A percentile compares a stretch with the other conserved stretches of the same genome.
These are phyloP conservation scores for Lodderomyces theae DNA, from an alignment of 1,139 yeast genomes.

Conservation along the genomic window DNA sequence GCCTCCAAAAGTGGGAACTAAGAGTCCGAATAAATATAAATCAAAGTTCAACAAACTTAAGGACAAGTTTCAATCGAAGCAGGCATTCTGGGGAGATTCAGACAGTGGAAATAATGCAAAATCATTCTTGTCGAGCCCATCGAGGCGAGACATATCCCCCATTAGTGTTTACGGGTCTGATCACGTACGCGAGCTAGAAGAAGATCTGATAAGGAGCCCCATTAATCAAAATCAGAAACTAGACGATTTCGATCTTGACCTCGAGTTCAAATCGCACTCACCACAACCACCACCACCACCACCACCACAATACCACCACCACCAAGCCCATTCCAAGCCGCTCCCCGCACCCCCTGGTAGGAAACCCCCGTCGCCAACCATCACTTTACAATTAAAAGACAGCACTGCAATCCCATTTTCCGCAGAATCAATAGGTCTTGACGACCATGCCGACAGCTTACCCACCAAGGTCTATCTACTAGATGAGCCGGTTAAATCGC, in stretches of 20 bases:
- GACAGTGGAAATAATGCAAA: constrained; percentile 7
- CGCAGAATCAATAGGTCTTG: constrained; percentile 44
- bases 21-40: constrained; percentile 23
- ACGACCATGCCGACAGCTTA: constrained; percentile 21
- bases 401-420: constrained; percentile 40
- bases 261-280: background rate
- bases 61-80: constrained; percentile 34
- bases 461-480: constrained; percentile 39
- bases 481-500: constrained; percentile 34
- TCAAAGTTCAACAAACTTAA: constrained; percentile 32
- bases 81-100: constrained; percentile 27
- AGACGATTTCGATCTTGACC: constrained; percentile 1
- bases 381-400: constrained; percentile 14
- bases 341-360: constrained; percentile 14
- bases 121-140: constrained; percentile 3
- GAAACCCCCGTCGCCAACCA: constrained; percentile 15
- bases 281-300: constrained; percentile 1
- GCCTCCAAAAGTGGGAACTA: constrained; percentile 7
- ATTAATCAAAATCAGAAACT: background rate
- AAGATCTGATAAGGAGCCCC: constrained; percentile 16
- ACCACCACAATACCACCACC: no score
- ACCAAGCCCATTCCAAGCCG: constrained; percentile 12
- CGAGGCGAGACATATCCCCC: constrained; percentile 13
- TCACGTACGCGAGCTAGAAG: constrained; percentile 22
- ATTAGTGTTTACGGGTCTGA: constrained; percentile 13